A percentile compares a stretch with the other conserved stretches of the same genome.
phyloP scores from a whole-genome alignment of 805 yeast genomes.

The Cyberlindnera petersonii region DNA sequence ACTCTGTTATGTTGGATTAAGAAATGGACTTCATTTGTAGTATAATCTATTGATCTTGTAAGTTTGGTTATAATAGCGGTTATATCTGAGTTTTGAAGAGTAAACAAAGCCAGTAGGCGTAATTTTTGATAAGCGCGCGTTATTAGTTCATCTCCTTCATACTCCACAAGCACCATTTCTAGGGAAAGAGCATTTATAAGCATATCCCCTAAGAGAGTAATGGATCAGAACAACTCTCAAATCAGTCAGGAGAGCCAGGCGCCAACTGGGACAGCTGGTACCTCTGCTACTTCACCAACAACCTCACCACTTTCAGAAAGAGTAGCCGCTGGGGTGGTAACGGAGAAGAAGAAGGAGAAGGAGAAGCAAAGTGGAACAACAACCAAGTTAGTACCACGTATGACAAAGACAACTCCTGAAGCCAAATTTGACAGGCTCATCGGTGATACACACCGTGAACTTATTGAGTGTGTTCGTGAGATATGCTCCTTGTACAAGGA shows the following conservation, averaged over 20 bases:
- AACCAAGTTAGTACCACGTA: too few species aligned
- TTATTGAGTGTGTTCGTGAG: conserved; percentile 6
- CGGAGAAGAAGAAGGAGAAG: neutral
- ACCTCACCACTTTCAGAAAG: conserved; percentile 7
- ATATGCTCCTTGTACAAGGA: neutral
- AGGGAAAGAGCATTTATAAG: neutral
- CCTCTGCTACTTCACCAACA: conserved; percentile 5
- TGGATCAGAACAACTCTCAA: conserved; percentile 4
- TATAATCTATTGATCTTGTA: neutral
- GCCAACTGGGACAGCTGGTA: conserved; percentile 4
- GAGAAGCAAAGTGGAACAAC: neutral
- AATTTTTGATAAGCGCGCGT: too few species aligned
- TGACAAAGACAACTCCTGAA: neutral
- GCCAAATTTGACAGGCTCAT: conserved; percentile 2
- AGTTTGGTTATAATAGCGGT: neutral
- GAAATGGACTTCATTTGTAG: conserved; percentile 1
- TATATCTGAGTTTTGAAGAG: neutral
- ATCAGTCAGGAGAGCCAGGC: neutral
- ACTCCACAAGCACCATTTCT: neutral
- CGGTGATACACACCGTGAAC: conserved; percentile 1
- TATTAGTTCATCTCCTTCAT: neutral
- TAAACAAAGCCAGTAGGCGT: conserved; percentile 1
- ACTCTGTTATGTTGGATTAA: too few species aligned
- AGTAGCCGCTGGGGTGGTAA: conserved; percentile 7
- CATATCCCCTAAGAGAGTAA: neutral